Conservation (phyloP, 2,329 filamentous ascomycete genomes). For the Metarhizium humberi region DNA sequence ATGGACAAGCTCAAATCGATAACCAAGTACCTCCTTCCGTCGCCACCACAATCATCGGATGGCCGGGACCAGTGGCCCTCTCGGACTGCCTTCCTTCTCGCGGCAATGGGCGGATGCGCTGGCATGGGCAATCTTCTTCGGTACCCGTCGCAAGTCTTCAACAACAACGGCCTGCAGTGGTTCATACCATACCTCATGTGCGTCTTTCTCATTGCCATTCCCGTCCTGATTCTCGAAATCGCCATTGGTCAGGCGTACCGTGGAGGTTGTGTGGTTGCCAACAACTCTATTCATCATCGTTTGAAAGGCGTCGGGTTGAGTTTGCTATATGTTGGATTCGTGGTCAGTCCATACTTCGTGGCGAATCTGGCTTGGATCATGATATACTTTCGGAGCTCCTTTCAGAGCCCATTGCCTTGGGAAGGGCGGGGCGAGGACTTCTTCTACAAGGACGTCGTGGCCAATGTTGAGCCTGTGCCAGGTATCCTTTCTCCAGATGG, state of each 20-base stretch:
- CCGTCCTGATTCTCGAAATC: slow-evolving; percentile 46
- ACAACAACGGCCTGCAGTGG: slow-evolving; percentile 51
- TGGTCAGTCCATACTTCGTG: slow-evolving; percentile 49
- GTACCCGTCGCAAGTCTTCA: slow-evolving; percentile 50
- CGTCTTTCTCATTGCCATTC: slow-evolving; percentile 46
- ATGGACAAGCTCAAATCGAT: slow-evolving; percentile 7
- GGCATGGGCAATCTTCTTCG: slow-evolving; percentile 49
- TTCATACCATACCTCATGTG: slow-evolving; percentile 49
- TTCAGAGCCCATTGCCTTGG: slow-evolving; percentile 46
- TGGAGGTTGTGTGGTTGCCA: slow-evolving; percentile 44
- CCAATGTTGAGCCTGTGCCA: slow-evolving; percentile 31
- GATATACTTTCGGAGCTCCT: slow-evolving; percentile 47
- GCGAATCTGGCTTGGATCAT: slow-evolving; percentile 50
- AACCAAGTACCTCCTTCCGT: slow-evolving; percentile 20
- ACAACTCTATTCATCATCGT: slow-evolving; percentile 41
- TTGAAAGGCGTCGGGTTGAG: slow-evolving; percentile 45
- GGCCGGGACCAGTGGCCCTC: slow-evolving; percentile 46
- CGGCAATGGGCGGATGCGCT: slow-evolving; percentile 48
- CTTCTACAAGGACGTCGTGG: slow-evolving; percentile 39
- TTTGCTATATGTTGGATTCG: slow-evolving; percentile 40
- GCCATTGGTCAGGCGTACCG: slow-evolving; percentile 62
- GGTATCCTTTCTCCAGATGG: slow-evolving; percentile 29
- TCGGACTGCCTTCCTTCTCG: slow-evolving; percentile 44
- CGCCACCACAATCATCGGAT: slow-evolving; percentile 26
- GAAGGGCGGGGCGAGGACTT: slow-evolving; percentile 39